Percentiles rank a stretch among this genome's conserved stretches.
These are phyloP conservation scores for Hawksworthiomyces lignivorus DNA, from an alignment of 2,329 filamentous ascomycete species.

Conservation along the genomic window DNA sequence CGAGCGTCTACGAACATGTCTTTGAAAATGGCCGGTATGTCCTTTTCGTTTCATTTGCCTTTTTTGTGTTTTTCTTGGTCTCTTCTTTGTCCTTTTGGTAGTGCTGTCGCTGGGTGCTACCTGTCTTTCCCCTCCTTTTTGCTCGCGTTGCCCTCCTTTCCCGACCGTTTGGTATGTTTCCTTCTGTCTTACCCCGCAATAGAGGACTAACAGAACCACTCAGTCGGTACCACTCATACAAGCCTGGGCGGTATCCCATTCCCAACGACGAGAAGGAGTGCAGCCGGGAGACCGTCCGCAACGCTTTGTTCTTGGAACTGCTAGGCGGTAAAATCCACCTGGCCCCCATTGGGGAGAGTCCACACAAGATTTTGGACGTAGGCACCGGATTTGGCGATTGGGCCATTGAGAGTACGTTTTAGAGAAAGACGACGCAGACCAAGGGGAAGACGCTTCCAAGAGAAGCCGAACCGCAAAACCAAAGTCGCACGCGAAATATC, in stretches of 20 bases:
- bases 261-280: constrained; percentile 47
- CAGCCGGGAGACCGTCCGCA: constrained; percentile 40
- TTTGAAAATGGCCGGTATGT: constrained; percentile 33
- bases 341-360: constrained; percentile 35
- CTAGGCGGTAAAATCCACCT: constrained; percentile 33
- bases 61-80: too few relatives aligned
- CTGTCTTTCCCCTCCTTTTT: neutral
- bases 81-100: too few relatives aligned
- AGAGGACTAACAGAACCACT: neutral
- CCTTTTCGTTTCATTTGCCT: too few relatives aligned
- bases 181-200: neutral
- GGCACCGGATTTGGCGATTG: constrained; percentile 47
- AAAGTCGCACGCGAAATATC: too few relatives aligned
- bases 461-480: too few relatives aligned
- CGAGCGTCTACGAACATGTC: constrained; percentile 28
- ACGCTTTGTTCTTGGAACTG: constrained; percentile 40
- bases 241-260: constrained; percentile 39
- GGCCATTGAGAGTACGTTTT: constrained; percentile 42
- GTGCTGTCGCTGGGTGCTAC: constrained; percentile 16
- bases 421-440: too few relatives aligned
- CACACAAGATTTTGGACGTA: constrained; percentile 43
- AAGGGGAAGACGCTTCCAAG: too few relatives aligned
- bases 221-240: constrained; percentile 42
- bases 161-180: too few relatives aligned
- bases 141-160: too few relatives aligned